Base-by-base conservation (phyloP, 192 early-diverging fungal genomes). In the Podila verticillata region DNA sequence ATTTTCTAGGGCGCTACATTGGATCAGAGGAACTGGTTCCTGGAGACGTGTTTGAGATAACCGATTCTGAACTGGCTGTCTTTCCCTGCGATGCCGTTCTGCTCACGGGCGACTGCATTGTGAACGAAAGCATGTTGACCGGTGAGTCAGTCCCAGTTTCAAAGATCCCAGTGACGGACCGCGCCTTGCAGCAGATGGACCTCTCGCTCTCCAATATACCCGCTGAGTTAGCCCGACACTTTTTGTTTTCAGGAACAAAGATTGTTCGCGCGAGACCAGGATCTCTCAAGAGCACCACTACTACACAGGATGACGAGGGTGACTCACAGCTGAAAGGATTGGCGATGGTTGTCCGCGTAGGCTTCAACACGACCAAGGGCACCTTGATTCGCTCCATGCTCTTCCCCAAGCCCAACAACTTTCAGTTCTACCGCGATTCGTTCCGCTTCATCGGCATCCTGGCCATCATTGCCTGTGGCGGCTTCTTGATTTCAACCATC, bases 121-220 rank as follows among this genome's bases (percentile, higher is more conserved):
- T 98, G 36, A 99, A 98, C 86, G 98, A 99, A 84, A 93, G 89
- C 74, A 97, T 99, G 96, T 87, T 99, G 17, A 99, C 98, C 1
- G 98, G 98, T 60, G 98, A 99, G 77, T 96, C 94, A 48, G 87
- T 98, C 4, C 97, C 97, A 0, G 95, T 99, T 20, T 95, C 95
- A 30, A 99, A 99, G 75, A 84, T 85, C 2, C 93, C 97, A 0
- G 91, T 97, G 17, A 88, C 85, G 5, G 90, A 90, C 44, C 66
- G 67, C 3, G 89, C 93, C 5, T 74, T 96, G 39, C 78, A 82
- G 20, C 77, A 83, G 20, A 26, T 96, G 70, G 91, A 95, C 75
- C 79, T 95, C 22, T 90, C 90, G 22, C 85, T 89, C 34, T 91
- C 93, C 1, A 89, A 92, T 31, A 91, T 93, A 62, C 91, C 90